phyloP scores from a whole-genome alignment of 306 rosid genomes.

The Pyrus pyrifolia region DNA sequence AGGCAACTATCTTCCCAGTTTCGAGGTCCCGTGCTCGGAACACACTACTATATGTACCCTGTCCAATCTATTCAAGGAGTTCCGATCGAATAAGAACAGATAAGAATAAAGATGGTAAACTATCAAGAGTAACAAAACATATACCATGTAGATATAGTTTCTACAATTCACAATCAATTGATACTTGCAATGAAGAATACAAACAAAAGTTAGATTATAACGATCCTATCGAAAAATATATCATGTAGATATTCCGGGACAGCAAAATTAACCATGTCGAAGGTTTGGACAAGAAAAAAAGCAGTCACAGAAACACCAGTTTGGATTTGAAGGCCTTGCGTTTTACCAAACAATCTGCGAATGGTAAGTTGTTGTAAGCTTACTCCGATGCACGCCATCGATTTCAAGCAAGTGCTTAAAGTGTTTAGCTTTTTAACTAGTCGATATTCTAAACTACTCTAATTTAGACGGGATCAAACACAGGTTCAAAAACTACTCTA shows the following conservation, averaged over 20 bases:
- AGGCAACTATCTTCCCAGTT: conserved; percentile 83
- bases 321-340: neutral
- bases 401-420: neutral
- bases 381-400: neutral
- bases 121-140: neutral
- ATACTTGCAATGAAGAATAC: too few relatives aligned
- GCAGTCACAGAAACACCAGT: neutral
- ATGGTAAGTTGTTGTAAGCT: neutral
- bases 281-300: neutral
- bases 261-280: neutral
- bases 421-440: neutral
- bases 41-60: conserved; percentile 95
- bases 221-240: too few relatives aligned
- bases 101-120: conserved; percentile 2
- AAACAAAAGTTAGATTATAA: too few relatives aligned
- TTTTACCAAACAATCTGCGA: neutral
- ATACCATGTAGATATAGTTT: neutral
- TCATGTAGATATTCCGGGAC: neutral
- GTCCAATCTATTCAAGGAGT: conserved; percentile 65
- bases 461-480: too few relatives aligned
- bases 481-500: neutral
- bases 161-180: neutral
- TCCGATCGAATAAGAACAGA: neutral
- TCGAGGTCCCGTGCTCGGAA: conserved; percentile 83
- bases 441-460: neutral